Evolutionary conservation across 306 rosid species (phyloP), one percentile per base, ranked within the genome.

Genomic region (Castanea mollissima): DNA sequence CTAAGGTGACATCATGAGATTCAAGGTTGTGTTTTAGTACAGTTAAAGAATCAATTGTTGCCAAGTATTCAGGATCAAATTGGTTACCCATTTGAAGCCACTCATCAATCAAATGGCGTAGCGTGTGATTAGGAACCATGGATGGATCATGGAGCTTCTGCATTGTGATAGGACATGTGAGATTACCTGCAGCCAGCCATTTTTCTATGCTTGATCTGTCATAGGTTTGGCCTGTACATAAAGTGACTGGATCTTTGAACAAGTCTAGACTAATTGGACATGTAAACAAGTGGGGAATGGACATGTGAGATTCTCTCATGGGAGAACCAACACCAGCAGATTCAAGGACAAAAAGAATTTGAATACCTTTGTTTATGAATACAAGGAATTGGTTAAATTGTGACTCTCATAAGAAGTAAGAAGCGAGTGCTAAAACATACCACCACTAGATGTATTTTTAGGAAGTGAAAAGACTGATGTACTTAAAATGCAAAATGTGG

Each of bases 141-240:
- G 94, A 83, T 12, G 82, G 85, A 76, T 94, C 96, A 12, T 88
- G 92, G 14, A 94, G 98, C 78, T 81, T 88, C 90, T 92, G 94
- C 98, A 92, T 94, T 88, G 98, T 94, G 77, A 94, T 94, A 49
- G 98, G 98, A 63, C 98, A 94, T 6, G 94, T 92, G 86, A 92
- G 91, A 69, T 94, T 92, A 7, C 98, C 98, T 0, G 87, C 76
- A 63, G 92, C 80, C 10, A 94, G 20, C 98, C 98, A 94, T 79
- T 84, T 85, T 76, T 89, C 90, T 49, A 94, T 92, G 90, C 89
- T 90, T 13, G 96, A 87, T 64, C 96, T 88, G 70, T 94, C 97
- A 72, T 94, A 94, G 34, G 98, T 94, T 74, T 90, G 97, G 77
- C 98, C 98, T 44, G 98, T 94, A 73, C 91, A 83, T 4, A 94